A percentile compares a stretch with the other conserved stretches of the same genome.
These are phyloP conservation scores for Collybiopsis confluens DNA, from an alignment of 768 basidiomycete species.

Conservation along the genomic window DNA sequence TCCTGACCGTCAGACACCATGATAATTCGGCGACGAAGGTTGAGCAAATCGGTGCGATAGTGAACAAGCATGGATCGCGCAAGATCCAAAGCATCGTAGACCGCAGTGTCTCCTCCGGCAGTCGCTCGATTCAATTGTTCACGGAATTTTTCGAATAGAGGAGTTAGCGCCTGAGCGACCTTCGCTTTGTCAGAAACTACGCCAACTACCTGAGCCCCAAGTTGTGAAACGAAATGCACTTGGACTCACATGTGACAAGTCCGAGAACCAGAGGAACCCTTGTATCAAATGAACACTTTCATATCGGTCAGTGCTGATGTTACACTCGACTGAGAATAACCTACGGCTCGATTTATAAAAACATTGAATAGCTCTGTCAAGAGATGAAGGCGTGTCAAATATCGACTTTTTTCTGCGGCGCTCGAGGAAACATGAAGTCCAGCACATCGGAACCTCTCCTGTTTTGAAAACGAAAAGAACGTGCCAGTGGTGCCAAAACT, in stretches of 20 bases:
- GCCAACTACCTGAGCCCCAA: not conserved
- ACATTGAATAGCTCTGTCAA: conserved; percentile 24
- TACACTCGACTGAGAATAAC: not conserved
- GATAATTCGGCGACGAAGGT: conserved; percentile 21
- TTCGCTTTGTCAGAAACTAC: conserved; percentile 19
- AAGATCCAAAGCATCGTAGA: conserved; percentile 23
- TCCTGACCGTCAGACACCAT: conserved; percentile 26
- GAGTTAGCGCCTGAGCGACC: conserved; percentile 19
- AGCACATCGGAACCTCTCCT: not conserved
- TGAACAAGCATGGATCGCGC: conserved; percentile 17
- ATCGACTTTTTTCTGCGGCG: conserved; percentile 13
- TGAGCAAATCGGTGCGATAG: conserved; percentile 19
- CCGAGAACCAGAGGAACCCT: conserved; percentile 22
- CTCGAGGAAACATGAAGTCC: not conserved
- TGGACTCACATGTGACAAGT: conserved; percentile 21
- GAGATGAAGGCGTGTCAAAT: conserved; percentile 19
- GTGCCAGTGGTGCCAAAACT: not conserved
- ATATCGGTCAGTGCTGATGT: too few relatives aligned
- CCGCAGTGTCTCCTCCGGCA: conserved; percentile 21
- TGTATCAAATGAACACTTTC: conserved; percentile 27
- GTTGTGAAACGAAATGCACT: not conserved
- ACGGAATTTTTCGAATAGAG: conserved; percentile 23
- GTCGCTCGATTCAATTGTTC: conserved; percentile 13
- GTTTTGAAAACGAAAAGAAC: not conserved
- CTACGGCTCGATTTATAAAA: conserved; percentile 23